Evolutionary conservation across 2,329 filamentous ascomycete species (phyloP).

Genomic region (Elsinoe necatrix): DNA sequence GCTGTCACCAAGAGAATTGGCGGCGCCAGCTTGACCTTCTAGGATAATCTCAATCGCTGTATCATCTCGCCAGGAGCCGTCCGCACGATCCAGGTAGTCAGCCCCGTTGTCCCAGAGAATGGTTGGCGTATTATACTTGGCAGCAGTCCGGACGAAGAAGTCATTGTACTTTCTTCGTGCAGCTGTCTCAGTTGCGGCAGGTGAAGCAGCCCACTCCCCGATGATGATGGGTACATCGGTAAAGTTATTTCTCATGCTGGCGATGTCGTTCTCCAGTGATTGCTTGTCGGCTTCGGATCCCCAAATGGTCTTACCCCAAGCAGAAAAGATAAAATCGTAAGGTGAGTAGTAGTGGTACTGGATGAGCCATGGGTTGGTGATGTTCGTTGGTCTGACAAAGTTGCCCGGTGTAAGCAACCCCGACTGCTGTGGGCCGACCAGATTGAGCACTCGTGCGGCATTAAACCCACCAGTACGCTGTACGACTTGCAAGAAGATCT

Average conservation of each 20-base stretch:
- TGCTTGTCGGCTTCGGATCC: constrained; percentile 48
- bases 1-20: constrained; percentile 46
- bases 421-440: constrained; percentile 47
- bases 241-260: constrained; percentile 46
- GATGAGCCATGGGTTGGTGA: constrained; percentile 50
- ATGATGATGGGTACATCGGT: constrained; percentile 48
- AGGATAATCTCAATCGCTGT: constrained; percentile 42
- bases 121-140: constrained; percentile 42
- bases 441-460: constrained; percentile 46
- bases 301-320: constrained; percentile 55
- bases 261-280: constrained; percentile 42
- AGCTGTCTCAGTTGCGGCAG: constrained; percentile 44
- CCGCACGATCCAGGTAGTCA: constrained; percentile 46
- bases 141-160: constrained; percentile 42
- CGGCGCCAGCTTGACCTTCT: constrained; percentile 36
- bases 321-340: constrained; percentile 36
- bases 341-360: constrained; percentile 56
- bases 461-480: constrained; percentile 50
- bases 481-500: constrained; percentile 48
- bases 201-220: constrained; percentile 50
- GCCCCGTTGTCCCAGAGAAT: constrained; percentile 54
- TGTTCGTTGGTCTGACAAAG: constrained; percentile 44
- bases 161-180: constrained; percentile 53
- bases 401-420: constrained; percentile 46
- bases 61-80: constrained; percentile 44